phyloP scores from a whole-genome alignment of 148 eudicot genomes.

The Chenopodium berlandieri region DNA sequence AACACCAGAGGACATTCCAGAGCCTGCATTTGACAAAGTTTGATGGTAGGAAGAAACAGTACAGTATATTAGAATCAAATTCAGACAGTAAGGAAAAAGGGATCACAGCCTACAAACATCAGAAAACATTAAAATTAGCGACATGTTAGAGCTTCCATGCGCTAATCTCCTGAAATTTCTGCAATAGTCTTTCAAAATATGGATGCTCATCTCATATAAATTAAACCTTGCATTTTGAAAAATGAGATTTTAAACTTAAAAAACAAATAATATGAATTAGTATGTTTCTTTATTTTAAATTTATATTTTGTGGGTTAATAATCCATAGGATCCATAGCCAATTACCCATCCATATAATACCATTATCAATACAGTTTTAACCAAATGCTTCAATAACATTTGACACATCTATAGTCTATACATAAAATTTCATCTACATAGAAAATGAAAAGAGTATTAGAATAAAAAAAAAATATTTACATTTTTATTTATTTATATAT shows the following conservation, averaged over 20 bases:
- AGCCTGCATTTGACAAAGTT: slow-evolving; percentile 45
- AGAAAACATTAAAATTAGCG: background rate
- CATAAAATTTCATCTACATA: background rate
- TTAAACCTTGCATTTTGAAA: background rate
- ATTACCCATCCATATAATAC: background rate
- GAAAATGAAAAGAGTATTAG: background rate
- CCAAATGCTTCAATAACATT: background rate
- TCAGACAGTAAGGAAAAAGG: background rate
- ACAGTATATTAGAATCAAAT: background rate
- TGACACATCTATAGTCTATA: background rate
- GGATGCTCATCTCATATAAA: background rate
- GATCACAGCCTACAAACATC: background rate
- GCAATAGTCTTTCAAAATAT: background rate
- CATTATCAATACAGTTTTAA: background rate
- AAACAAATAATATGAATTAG: too few relatives aligned
- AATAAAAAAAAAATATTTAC: too few relatives aligned
- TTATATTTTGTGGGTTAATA: too few relatives aligned
- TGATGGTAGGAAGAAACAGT: background rate
- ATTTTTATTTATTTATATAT: too few relatives aligned
- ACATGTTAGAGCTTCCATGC: background rate
- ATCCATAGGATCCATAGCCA: background rate
- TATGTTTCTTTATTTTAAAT: too few relatives aligned
- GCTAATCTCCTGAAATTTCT: background rate
- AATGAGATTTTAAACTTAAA: too few relatives aligned
- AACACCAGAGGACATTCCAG: slow-evolving; percentile 84